phyloP scores from a whole-genome alignment of 2,329 filamentous ascomycete species.

The Hirsutella thompsonii region DNA sequence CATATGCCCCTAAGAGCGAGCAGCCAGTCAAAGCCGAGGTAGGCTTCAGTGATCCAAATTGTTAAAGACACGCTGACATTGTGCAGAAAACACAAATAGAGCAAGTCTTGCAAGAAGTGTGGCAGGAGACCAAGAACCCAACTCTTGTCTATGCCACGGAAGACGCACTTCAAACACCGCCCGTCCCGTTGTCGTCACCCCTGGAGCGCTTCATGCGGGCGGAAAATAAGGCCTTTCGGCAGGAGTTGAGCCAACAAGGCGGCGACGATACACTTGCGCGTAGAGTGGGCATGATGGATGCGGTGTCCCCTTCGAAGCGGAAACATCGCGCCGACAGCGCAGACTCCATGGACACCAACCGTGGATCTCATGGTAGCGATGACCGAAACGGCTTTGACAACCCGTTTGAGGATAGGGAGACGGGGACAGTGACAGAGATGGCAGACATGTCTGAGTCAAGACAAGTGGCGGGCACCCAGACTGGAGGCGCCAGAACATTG shows the following conservation, averaged over 20 bases:
- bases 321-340: conserved; percentile 31
- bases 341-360: conserved; percentile 33
- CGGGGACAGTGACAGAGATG: conserved; percentile 13
- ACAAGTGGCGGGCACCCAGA: conserved; percentile 2
- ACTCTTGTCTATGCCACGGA: conserved; percentile 42
- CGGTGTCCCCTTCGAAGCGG: conserved; percentile 30
- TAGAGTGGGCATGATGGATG: conserved; percentile 17
- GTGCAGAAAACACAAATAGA: conserved; percentile 33
- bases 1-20: conserved; percentile 24
- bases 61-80: neutral
- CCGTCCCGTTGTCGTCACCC: conserved; percentile 22
- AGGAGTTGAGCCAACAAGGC: conserved; percentile 31
- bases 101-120: conserved; percentile 30
- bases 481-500: neutral
- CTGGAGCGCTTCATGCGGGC: conserved; percentile 33
- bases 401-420: conserved; percentile 15
- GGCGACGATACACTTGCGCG: conserved; percentile 9
- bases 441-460: conserved; percentile 8
- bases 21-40: conserved; percentile 37
- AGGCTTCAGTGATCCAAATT: neutral
- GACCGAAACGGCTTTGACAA: conserved; percentile 17
- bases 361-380: conserved; percentile 30
- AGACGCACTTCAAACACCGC: conserved; percentile 24
- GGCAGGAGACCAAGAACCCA: conserved; percentile 32
- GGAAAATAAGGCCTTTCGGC: conserved; percentile 39